Base-by-base conservation (phyloP, 306 rosid genomes). In the Sphenostylis stenocarpa region DNA sequence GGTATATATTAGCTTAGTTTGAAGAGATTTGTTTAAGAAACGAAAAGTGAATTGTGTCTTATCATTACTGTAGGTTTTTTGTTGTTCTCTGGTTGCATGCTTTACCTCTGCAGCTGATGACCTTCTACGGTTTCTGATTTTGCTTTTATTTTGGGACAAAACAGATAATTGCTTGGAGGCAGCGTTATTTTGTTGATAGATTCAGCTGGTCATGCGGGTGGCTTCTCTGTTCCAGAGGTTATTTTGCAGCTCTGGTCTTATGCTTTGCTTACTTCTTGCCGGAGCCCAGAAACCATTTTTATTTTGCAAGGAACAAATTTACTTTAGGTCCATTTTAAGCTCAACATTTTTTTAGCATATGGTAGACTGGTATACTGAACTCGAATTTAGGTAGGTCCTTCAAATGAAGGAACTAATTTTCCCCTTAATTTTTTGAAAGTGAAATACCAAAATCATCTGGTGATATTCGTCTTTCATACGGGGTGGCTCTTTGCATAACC, bases 121-220 rank as follows among this genome's bases (percentile, higher is more conserved):
- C 36, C 28, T 72, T 24, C 12, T 31, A 4, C 6, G 15, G 71
- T 66, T 78, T 48, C 77, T 41, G 60, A 63, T 70, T 76, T 62
- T 72, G 11, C 51, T 68, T 80, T 29, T 86, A 47, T 53, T 84
- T 45, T 87, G 68, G 84, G 70, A 53, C 60, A 7, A 49, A 71
- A 39, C 82, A 77, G 88, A 76, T 41, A 62, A 60, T 68, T 57
- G 63, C 57, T 77, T 71, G 88, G 76, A 73, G 82, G 74, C 43
- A 53, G 55, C 33, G 64, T 68, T 74, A 43, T 48, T 78, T 72
- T 81, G 79, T 56, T 66, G 72, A 36, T 79, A 47, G 76, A 80
- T 52, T 77, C 48, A 52, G 73, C 66, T 41, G 84, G 73, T 73
- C 43, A 51, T 70, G 76, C 79, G 6, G 76, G 73, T 65, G 81